phyloP scores from a whole-genome alignment of 1,139 yeast genomes.

The Yamadazyma pseudoaaseri region DNA sequence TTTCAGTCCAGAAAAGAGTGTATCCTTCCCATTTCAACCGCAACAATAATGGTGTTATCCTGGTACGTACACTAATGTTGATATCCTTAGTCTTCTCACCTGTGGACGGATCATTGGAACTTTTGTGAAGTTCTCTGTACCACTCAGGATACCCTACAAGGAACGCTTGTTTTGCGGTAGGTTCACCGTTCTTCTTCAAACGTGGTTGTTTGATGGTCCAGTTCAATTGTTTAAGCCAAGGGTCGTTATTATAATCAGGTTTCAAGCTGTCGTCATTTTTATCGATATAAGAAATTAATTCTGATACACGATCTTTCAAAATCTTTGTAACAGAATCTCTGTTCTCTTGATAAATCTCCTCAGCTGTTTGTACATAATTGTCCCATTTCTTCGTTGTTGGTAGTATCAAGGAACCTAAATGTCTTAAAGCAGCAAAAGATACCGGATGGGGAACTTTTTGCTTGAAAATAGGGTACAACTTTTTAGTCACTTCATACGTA shows the following conservation, averaged over 20 bases:
- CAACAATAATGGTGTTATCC: slow-evolving; percentile 75
- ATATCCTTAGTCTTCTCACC: slow-evolving; percentile 34
- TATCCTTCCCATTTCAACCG: slow-evolving; percentile 82
- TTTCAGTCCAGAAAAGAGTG: slow-evolving; percentile 78
- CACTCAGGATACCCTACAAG: slow-evolving; percentile 93
- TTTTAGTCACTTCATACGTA: slow-evolving; percentile 68
- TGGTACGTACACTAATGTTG: slow-evolving; percentile 65
- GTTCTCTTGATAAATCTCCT: slow-evolving; percentile 60
- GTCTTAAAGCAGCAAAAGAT: slow-evolving; percentile 83
- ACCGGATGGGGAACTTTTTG: slow-evolving; percentile 88
- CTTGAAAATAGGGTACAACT: slow-evolving; percentile 68
- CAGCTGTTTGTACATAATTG: slow-evolving; percentile 67
- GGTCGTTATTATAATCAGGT: slow-evolving; percentile 52
- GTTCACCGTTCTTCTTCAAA: slow-evolving; percentile 70
- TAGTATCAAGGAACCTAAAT: slow-evolving; percentile 71
- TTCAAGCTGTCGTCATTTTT: slow-evolving; percentile 25
- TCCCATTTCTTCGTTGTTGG: slow-evolving; percentile 83
- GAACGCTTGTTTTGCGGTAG: slow-evolving; percentile 71
- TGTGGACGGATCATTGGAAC: slow-evolving; percentile 26
- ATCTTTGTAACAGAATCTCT: slow-evolving; percentile 56
- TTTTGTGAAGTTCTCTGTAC: slow-evolving; percentile 74
- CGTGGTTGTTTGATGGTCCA: slow-evolving; percentile 72
- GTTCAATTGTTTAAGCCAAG: slow-evolving; percentile 88
- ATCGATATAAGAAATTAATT: slow-evolving; percentile 43
- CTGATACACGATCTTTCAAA: slow-evolving; percentile 59